Conservation (phyloP, 345 rosid species). For the Orychophragmus violaceus region DNA sequence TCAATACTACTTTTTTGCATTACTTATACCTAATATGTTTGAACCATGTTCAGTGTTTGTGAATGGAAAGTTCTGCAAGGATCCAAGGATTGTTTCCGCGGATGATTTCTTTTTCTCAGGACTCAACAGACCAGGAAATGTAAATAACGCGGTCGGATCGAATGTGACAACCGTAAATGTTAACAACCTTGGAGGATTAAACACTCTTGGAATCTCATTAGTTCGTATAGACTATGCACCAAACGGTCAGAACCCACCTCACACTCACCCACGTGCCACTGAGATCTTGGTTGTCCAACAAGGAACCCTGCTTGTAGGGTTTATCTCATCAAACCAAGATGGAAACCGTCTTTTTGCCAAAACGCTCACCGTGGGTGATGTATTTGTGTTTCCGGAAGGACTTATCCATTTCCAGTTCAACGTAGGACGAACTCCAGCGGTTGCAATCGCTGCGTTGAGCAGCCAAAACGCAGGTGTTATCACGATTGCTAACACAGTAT, state of each 20-base stretch:
- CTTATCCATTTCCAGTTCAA: conserved; percentile 39
- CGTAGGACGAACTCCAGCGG: conserved; percentile 23
- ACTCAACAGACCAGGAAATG: conserved; percentile 11
- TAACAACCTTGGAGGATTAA: conserved; percentile 28
- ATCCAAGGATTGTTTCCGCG: conserved; percentile 2
- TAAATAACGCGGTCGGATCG: conserved; percentile 9
- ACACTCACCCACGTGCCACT: conserved; percentile 20
- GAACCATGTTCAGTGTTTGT: conserved; percentile 14
- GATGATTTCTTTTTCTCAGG: conserved; percentile 8
- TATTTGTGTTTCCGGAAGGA: conserved; percentile 27
- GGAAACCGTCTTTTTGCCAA: conserved; percentile 24
- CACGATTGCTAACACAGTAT: conserved; percentile 24
- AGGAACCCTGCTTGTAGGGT: conserved; percentile 39
- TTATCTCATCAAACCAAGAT: conserved; percentile 36
- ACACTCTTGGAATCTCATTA: conserved; percentile 25
- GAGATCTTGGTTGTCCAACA: conserved; percentile 25
- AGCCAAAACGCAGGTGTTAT: conserved; percentile 25
- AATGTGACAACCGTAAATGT: conserved; percentile 18
- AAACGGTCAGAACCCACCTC: conserved; percentile 26
- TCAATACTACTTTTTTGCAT: not conserved
- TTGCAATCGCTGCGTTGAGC: conserved; percentile 26
- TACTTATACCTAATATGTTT: not conserved
- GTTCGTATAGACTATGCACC: conserved; percentile 31
- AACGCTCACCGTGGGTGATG: conserved; percentile 19
- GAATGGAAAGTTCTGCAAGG: conserved; percentile 27